Evolutionary conservation across 2,329 filamentous ascomycete species (phyloP), one percentile per base, ranked within the genome.

Genomic region (Cordyceps farinosa): DNA sequence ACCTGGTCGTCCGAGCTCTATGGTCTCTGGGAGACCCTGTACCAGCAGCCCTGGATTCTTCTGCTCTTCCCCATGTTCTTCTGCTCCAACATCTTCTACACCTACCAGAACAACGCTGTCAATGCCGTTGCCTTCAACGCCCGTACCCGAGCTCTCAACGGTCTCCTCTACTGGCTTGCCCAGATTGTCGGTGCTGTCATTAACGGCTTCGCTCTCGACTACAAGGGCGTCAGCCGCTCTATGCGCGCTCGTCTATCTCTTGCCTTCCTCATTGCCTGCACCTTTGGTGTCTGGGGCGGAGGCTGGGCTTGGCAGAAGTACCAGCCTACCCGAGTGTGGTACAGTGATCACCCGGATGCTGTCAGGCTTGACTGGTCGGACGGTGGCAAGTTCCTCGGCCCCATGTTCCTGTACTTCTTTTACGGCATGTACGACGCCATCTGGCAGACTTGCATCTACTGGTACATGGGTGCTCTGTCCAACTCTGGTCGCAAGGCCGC

Each of bases 401-500:
- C 87, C 13, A 87, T 90, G 69, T 84, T 89, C 69, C 77, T 90
- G n/a, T 90, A 89, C 77, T 86, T 90, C 72, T 89, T 88, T 75
- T 90, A 89, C 70, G 87, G 88, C 50, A 82, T 86, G 66, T 88
- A 86, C 69, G 88, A 90, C 70, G 85, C 87, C 2, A 79, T 86
- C 34, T 90, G 86, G 86, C 87, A 90, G 72, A 84, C 63, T 7
- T 51, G 51, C 57, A 61, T 87, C 88, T 74, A 67, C 65, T 90
- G 88, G 88, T 93, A 90, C 80, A 97, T 98, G 90, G 94, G 94
- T 57, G 86, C 93, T 8, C 82, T 97, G 50, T 93, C 91, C 73
- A 98, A 98, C 84, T 96, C 94, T 67, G 87, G 90, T 65, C 91
- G 93, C 75, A 94, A 92, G 76, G 85, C 94, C 34, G 93, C 94